phyloP scores from a whole-genome alignment of 345 rosid species.

The Melaleuca quinquenervia region DNA sequence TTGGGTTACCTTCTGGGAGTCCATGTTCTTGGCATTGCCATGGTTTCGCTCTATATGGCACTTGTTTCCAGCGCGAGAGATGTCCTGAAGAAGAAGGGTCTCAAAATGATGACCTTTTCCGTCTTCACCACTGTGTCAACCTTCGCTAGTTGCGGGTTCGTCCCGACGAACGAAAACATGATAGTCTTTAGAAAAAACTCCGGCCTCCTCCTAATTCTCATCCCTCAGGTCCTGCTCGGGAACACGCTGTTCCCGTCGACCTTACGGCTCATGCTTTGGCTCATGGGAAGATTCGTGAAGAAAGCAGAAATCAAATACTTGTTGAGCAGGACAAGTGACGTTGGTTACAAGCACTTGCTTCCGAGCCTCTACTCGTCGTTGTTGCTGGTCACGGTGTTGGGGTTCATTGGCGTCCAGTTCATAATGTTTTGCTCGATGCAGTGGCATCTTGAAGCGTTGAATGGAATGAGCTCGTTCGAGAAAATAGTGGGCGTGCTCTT shows the following conservation, averaged over 20 bases:
- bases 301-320: slow-evolving; percentile 21
- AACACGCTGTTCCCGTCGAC: slow-evolving; percentile 45
- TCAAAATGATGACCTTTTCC: slow-evolving; percentile 27
- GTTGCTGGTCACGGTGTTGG: slow-evolving; percentile 35
- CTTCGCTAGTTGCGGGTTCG: slow-evolving; percentile 48
- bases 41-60: slow-evolving; percentile 20
- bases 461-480: slow-evolving; percentile 26
- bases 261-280: slow-evolving; percentile 25
- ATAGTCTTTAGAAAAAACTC: slow-evolving; percentile 39
- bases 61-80: slow-evolving; percentile 20
- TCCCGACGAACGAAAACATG: slow-evolving; percentile 78
- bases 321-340: slow-evolving; percentile 18
- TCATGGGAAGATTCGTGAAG: slow-evolving; percentile 17
- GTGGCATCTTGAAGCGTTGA: slow-evolving; percentile 38
- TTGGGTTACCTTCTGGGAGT: slow-evolving; percentile 23
- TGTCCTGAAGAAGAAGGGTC: slow-evolving; percentile 22
- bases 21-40: slow-evolving; percentile 20
- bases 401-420: slow-evolving; percentile 24
- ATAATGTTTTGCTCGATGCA: slow-evolving; percentile 25
- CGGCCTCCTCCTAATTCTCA: slow-evolving; percentile 33
- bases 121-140: slow-evolving; percentile 46
- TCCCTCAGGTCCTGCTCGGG: slow-evolving; percentile 44
- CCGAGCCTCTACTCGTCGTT: slow-evolving; percentile 6
- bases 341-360: slow-evolving; percentile 41
- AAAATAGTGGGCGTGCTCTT: slow-evolving; percentile 35